Evolutionary conservation across 768 basidiomycete species (phyloP).

Genomic region (Boletus rufocinnamomeus): DNA sequence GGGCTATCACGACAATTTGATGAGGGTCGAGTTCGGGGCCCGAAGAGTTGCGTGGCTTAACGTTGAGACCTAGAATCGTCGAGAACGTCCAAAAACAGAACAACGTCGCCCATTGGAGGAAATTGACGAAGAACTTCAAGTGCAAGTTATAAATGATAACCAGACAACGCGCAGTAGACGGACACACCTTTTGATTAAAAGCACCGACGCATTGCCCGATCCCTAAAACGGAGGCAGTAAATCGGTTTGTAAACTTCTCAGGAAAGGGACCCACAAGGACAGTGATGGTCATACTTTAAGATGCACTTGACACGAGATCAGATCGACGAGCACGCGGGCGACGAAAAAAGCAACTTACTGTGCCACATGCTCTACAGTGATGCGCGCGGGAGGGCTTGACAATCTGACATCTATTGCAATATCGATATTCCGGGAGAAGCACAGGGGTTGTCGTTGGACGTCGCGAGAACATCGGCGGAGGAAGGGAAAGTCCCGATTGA

Average conservation of each 20-base stretch:
- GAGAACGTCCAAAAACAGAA: slow-evolving; percentile 65
- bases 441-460: slow-evolving; percentile 46
- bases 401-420: slow-evolving; percentile 62
- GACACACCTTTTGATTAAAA: slow-evolving; percentile 78
- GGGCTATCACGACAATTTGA: slow-evolving; percentile 66
- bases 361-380: slow-evolving; percentile 84
- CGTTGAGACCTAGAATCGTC: slow-evolving; percentile 57
- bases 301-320: slow-evolving; percentile 57
- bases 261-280: slow-evolving; percentile 63
- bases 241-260: background rate
- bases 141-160: background rate
- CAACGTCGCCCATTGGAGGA: slow-evolving; percentile 61
- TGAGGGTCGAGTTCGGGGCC: slow-evolving; percentile 56
- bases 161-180: background rate
- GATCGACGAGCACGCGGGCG: background rate
- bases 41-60: slow-evolving; percentile 31
- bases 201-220: slow-evolving; percentile 95
- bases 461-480: slow-evolving; percentile 26
- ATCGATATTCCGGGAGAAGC: slow-evolving; percentile 63
- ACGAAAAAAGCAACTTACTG: slow-evolving; percentile 46
- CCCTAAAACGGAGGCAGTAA: slow-evolving; percentile 47
- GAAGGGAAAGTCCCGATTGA: slow-evolving; percentile 6
- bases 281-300: slow-evolving; percentile 86
- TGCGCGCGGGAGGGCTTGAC: slow-evolving; percentile 76
- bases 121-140: slow-evolving; percentile 79